Conservation (phyloP, 1,139 yeast species). For the Candida sanyaensis region DNA sequence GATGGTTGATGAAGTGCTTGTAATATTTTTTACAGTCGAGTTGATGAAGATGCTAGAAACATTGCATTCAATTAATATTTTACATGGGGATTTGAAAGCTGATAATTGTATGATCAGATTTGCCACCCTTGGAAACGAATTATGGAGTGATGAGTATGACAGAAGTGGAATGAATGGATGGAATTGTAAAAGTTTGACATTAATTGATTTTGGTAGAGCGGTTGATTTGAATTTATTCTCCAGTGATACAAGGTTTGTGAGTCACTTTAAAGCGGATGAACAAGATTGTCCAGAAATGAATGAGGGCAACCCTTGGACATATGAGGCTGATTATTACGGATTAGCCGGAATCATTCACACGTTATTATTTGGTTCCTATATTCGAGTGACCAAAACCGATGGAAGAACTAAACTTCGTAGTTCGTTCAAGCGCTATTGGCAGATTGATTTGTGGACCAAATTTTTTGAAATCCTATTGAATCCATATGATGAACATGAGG, state of each 20-base stretch:
- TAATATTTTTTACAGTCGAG: slow-evolving; percentile 65
- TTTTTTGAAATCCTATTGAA: slow-evolving; percentile 68
- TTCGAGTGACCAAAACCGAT: slow-evolving; percentile 40
- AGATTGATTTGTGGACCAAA: slow-evolving; percentile 65
- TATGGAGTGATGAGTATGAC: slow-evolving; percentile 27
- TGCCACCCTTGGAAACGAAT: slow-evolving; percentile 20
- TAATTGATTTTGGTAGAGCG: slow-evolving; percentile 86
- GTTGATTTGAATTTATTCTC: slow-evolving; percentile 67
- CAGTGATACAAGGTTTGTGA: slow-evolving; percentile 52
- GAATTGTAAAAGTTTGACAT: slow-evolving; percentile 56
- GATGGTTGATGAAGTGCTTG: slow-evolving; percentile 60
- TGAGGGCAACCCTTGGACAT: slow-evolving; percentile 66
- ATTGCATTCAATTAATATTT: slow-evolving; percentile 63
- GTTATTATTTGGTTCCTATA: slow-evolving; percentile 66
- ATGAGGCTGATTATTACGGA: slow-evolving; percentile 85
- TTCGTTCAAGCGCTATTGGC: slow-evolving; percentile 77
- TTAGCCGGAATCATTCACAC: slow-evolving; percentile 75
- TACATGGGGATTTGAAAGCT: slow-evolving; percentile 87
- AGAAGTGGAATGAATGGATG: slow-evolving; percentile 45
- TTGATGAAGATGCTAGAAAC: slow-evolving; percentile 59
- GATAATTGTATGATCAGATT: slow-evolving; percentile 84
- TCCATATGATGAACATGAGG: slow-evolving; percentile 35
- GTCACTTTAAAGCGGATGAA: slow-evolving; percentile 64
- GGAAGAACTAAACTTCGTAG: slow-evolving; percentile 39
- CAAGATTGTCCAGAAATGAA: slow-evolving; percentile 83